phyloP scores from a whole-genome alignment of 768 basidiomycete genomes.

The Amylocystis lapponica region DNA sequence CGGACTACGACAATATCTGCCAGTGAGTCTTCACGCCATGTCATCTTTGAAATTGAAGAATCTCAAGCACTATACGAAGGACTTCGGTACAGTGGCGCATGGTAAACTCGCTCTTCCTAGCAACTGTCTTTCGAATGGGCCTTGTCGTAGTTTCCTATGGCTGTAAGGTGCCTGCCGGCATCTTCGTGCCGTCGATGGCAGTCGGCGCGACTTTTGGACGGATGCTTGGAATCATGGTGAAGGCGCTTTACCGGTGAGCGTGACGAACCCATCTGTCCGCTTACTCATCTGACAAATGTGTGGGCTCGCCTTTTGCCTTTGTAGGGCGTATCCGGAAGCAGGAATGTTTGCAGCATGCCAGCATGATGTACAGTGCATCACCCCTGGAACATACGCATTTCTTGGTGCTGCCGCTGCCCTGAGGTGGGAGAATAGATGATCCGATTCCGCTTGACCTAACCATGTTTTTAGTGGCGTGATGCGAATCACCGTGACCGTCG shows the following conservation, averaged over 20 bases:
- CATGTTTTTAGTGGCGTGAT: conserved; percentile 72
- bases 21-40: conserved; percentile 58
- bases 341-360: conserved; percentile 88
- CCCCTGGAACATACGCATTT: conserved; percentile 97
- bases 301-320: background rate
- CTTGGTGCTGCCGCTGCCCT: conserved; percentile 94
- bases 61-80: conserved; percentile 35
- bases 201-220: conserved; percentile 95
- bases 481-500: conserved; percentile 95
- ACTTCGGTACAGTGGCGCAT: conserved; percentile 91
- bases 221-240: conserved; percentile 95
- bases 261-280: too few species aligned
- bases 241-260: conserved; percentile 78
- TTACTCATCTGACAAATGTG: conserved; percentile 2
- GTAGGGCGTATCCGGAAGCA: conserved; percentile 75
- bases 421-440: conserved; percentile 44
- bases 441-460: background rate
- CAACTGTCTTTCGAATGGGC: conserved; percentile 81
- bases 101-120: conserved; percentile 86
- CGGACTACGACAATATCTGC: conserved; percentile 90
- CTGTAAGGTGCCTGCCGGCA: conserved; percentile 94
- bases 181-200: conserved; percentile 99
- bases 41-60: background rate
- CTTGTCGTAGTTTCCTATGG: conserved; percentile 93
- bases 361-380: conserved; percentile 94